phyloP scores from a whole-genome alignment of 805 yeast genomes.

The Scheffersomyces lignosus region DNA sequence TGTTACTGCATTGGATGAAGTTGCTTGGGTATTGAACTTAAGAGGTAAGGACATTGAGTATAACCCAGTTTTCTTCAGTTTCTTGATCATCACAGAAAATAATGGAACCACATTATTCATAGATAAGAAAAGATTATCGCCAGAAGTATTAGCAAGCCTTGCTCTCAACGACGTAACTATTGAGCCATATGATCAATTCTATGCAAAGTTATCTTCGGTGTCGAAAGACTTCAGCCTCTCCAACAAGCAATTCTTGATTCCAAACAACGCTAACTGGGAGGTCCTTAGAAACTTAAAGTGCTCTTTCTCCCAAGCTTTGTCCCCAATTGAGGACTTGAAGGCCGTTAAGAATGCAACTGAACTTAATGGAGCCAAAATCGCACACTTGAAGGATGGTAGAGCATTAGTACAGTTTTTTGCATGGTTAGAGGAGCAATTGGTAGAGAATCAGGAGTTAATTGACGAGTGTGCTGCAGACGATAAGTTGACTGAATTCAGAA shows the following conservation, averaged over 20 bases:
- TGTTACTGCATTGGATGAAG: constrained; percentile 49
- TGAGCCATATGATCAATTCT: constrained; percentile 46
- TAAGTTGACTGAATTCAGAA: constrained; percentile 37
- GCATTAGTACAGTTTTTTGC: constrained; percentile 55
- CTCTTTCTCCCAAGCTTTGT: constrained; percentile 26
- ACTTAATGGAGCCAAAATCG: constrained; percentile 48
- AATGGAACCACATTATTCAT: constrained; percentile 41
- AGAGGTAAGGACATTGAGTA: constrained; percentile 56
- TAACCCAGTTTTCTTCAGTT: constrained; percentile 54
- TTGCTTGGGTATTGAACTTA: constrained; percentile 54
- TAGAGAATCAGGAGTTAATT: constrained; percentile 37
- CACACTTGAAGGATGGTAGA: constrained; percentile 60
- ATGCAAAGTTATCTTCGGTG: constrained; percentile 40
- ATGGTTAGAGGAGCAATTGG: constrained; percentile 59
- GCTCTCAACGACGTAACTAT: constrained; percentile 25
- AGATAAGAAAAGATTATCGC: constrained; percentile 40
- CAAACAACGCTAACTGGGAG: constrained; percentile 40
- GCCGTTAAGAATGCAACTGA: constrained; percentile 52
- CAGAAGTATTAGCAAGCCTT: constrained; percentile 26
- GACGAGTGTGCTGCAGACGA: constrained; percentile 64
- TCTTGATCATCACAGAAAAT: constrained; percentile 31
- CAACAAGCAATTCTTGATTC: constrained; percentile 31
- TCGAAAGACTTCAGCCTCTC: constrained; percentile 35
- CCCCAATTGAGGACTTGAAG: constrained; percentile 51
- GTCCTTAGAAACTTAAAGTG: constrained; percentile 35